Conservation (phyloP, 257 asterid genomes). For the Phtheirospermum japonicum region DNA sequence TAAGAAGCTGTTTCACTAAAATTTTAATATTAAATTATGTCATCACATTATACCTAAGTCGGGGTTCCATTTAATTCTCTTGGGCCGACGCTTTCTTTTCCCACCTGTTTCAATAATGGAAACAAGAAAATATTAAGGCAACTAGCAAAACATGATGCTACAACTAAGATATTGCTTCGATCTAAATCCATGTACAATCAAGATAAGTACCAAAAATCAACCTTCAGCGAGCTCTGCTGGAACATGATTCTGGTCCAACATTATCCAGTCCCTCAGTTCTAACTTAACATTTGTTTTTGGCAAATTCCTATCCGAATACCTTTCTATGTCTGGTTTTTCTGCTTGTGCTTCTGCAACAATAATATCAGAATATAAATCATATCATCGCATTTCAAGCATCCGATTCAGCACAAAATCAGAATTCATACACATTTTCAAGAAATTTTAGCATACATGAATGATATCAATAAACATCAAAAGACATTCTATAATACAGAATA, state of each 20-base stretch:
- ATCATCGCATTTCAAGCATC: too few species aligned
- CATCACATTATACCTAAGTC: slow-evolving; percentile 40
- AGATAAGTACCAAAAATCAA: slow-evolving; percentile 18
- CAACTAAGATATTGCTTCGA: slow-evolving; percentile 37
- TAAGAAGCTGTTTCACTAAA: too few species aligned
- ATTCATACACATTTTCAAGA: too few species aligned
- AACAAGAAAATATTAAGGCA: too few species aligned
- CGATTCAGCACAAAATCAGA: too few species aligned
- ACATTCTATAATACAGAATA: too few species aligned
- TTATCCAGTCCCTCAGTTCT: too few species aligned
- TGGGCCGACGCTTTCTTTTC: slow-evolving; percentile 36
- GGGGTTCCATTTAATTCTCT: slow-evolving; percentile 52
- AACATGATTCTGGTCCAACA: slow-evolving; percentile 42
- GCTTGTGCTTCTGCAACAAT: slow-evolving; percentile 38
- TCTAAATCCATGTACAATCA: not conserved
- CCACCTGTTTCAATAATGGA: too few species aligned
- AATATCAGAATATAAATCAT: not conserved
- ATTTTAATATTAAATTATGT: slow-evolving; percentile 2
- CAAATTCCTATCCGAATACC: slow-evolving; percentile 57
- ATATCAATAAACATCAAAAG: too few species aligned
- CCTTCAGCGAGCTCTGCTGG: slow-evolving; percentile 77
- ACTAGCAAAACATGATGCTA: too few species aligned
- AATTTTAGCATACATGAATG: too few species aligned
- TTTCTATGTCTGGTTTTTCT: slow-evolving; percentile 53
- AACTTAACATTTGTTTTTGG: too few species aligned